A percentile compares a stretch with the other conserved stretches of the same genome.
Conservation (phyloP, 805 yeast species). For the Cyberlindnera veronae region DNA sequence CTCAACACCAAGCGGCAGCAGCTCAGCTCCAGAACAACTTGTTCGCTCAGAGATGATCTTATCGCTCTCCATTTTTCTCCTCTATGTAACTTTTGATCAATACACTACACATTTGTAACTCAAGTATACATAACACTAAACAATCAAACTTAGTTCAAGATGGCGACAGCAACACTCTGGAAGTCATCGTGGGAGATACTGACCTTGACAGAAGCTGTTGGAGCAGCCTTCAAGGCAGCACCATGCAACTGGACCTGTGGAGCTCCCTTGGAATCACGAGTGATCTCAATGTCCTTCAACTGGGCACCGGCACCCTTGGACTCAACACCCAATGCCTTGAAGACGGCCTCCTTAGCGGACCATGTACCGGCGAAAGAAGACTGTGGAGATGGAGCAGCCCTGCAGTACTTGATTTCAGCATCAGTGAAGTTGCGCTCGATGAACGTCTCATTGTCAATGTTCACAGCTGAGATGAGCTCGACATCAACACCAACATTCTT, state of each 20-base stretch:
- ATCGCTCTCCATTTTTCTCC: neutral
- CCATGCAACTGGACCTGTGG: constrained; percentile 81
- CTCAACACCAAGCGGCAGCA: constrained; percentile 14
- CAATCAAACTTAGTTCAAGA: constrained; percentile 31
- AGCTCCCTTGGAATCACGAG: constrained; percentile 60
- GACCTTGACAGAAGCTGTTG: constrained; percentile 68
- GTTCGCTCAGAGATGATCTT: constrained; percentile 17
- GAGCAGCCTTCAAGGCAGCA: constrained; percentile 71
- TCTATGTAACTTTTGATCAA: neutral
- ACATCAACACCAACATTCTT: constrained; percentile 94
- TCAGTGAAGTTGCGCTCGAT: constrained; percentile 88
- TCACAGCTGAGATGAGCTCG: constrained; percentile 78
- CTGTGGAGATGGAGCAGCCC: constrained; percentile 67
- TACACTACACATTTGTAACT: too few relatives aligned
- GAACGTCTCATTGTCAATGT: constrained; percentile 86
- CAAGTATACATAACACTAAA: too few relatives aligned
- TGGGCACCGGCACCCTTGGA: constrained; percentile 96
- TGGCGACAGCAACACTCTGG: constrained; percentile 97
- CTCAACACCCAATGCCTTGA: constrained; percentile 87
- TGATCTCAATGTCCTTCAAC: constrained; percentile 84
- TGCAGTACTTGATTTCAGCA: constrained; percentile 76
- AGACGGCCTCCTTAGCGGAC: constrained; percentile 99
- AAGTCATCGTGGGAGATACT: constrained; percentile 95
- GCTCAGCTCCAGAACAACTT: constrained; percentile 24
- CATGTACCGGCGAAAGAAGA: constrained; percentile 97